Conservation (phyloP, 352 stramenopile species). For the Plasmopara viticola region DNA sequence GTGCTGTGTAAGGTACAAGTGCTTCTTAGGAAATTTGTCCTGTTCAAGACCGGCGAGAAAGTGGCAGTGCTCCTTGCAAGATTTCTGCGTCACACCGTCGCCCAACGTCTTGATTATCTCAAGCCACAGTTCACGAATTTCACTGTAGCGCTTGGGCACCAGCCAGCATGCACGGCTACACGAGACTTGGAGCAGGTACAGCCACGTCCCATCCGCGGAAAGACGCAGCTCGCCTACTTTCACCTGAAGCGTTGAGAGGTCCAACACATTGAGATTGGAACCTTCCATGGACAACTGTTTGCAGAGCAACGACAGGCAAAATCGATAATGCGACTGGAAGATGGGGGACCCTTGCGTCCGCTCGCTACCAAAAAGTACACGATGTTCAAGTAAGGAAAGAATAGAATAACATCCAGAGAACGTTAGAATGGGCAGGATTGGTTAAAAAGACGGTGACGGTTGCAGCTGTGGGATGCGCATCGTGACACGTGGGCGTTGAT, state of each 20-base stretch:
- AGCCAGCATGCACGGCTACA: constrained; percentile 43
- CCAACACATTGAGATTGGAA: constrained; percentile 9
- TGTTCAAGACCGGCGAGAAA: constrained; percentile 58
- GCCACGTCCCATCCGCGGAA: constrained; percentile 51
- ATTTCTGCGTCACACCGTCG: constrained; percentile 12
- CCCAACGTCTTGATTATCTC: constrained; percentile 32
- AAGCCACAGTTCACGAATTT: constrained; percentile 67
- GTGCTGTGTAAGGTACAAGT: constrained; percentile 58
- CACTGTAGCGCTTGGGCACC: constrained; percentile 55
- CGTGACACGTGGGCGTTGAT: constrained; percentile 8
- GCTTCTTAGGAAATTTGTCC: constrained; percentile 76
- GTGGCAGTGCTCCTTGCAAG: constrained; percentile 54
- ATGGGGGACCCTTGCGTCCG: constrained; percentile 9
- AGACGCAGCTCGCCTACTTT: constrained; percentile 50
- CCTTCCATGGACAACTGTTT: constrained; percentile 11
- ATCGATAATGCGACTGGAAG: background rate
- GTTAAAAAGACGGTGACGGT: constrained; percentile 5
- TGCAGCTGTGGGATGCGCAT: constrained; percentile 16
- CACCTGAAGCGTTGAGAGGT: constrained; percentile 52
- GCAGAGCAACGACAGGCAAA: background rate
- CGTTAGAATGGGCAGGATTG: constrained; percentile 10
- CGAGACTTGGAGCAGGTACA: constrained; percentile 60
- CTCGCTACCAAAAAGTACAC: too few relatives aligned
- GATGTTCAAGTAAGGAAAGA: too few relatives aligned
- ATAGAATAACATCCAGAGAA: constrained; percentile 1